Percentiles rank a stretch among this genome's conserved stretches.
These are phyloP conservation scores for Blastomyces percursus DNA, from an alignment of 2,329 filamentous ascomycete genomes.

Conservation along the genomic window DNA sequence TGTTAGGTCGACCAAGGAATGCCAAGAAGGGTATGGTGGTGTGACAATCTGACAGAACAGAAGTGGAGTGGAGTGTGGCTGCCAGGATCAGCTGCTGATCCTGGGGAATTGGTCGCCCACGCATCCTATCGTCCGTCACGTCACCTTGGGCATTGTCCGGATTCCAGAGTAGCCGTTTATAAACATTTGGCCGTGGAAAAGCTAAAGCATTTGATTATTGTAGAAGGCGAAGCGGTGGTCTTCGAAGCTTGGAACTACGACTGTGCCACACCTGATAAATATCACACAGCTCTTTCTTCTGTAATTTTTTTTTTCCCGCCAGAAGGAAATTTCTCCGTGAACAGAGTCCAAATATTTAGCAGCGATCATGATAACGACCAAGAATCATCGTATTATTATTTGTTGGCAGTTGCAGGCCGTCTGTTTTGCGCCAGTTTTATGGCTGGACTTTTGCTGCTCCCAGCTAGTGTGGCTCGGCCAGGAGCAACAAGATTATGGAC, in stretches of 20 bases:
- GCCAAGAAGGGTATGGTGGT: background rate
- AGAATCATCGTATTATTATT: background rate
- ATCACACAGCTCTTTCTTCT: background rate
- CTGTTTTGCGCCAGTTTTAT: background rate
- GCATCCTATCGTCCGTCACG: too few relatives aligned
- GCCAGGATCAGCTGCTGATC: slow-evolving; percentile 4
- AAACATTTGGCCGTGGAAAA: background rate
- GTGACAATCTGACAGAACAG: background rate
- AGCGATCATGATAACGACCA: background rate
- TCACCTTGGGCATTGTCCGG: background rate
- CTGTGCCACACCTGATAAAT: background rate
- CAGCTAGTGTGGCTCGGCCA: background rate
- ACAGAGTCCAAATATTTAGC: background rate
- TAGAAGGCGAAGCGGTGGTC: background rate
- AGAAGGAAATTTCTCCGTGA: background rate
- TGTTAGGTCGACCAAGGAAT: background rate
- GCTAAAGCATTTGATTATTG: background rate
- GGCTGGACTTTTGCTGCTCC: background rate
- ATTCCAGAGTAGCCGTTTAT: background rate
- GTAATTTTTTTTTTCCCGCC: background rate
- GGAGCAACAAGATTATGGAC: background rate
- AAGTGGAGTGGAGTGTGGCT: background rate
- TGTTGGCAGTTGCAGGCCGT: background rate
- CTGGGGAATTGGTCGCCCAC: background rate
- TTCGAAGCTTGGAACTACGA: background rate